A percentile compares a stretch with the other conserved stretches of the same genome.
These are phyloP conservation scores for Daedaleopsis nitida DNA, from an alignment of 768 basidiomycete genomes.

Conservation along the genomic window DNA sequence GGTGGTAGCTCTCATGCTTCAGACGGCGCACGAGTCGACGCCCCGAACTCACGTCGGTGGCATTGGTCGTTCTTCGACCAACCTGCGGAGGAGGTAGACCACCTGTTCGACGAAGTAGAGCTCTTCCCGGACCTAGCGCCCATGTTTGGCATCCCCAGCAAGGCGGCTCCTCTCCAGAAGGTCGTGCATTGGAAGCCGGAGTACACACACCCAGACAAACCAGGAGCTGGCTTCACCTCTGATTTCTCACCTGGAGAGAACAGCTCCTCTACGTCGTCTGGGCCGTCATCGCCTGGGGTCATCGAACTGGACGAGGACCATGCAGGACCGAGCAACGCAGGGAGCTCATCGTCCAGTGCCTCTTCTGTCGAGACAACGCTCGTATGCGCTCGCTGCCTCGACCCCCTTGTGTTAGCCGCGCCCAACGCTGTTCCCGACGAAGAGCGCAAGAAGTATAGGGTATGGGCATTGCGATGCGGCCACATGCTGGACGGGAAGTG, in stretches of 20 bases:
- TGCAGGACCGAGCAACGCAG: constrained; percentile 14
- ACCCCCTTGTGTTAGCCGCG: constrained; percentile 60
- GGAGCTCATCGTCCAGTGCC: constrained; percentile 28
- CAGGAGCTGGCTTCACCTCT: constrained; percentile 65
- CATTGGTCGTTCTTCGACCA: not conserved
- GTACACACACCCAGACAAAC: constrained; percentile 59
- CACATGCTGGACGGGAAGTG: constrained; percentile 83
- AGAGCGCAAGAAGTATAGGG: constrained; percentile 46
- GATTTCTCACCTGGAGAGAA: constrained; percentile 52
- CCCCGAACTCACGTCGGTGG: not conserved
- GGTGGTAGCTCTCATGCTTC: not conserved
- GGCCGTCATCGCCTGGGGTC: constrained; percentile 38
- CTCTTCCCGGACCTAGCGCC: constrained; percentile 8
- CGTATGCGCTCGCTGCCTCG: constrained; percentile 68
- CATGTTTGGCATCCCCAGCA: not conserved
- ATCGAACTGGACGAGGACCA: constrained; percentile 51
- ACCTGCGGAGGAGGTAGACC: not conserved
- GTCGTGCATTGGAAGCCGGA: constrained; percentile 19
- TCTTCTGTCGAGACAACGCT: constrained; percentile 47
- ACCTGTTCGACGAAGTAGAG: constrained; percentile 5
- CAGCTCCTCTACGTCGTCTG: constrained; percentile 28
- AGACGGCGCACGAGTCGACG: not conserved
- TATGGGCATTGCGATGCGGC: constrained; percentile 78
- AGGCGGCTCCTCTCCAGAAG: not conserved
- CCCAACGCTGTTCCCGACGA: constrained; percentile 34